Evolutionary conservation across 2,329 filamentous ascomycete species (phyloP), one percentile per base, ranked within the genome.

Genomic region (Dactylella cylindrospora): DNA sequence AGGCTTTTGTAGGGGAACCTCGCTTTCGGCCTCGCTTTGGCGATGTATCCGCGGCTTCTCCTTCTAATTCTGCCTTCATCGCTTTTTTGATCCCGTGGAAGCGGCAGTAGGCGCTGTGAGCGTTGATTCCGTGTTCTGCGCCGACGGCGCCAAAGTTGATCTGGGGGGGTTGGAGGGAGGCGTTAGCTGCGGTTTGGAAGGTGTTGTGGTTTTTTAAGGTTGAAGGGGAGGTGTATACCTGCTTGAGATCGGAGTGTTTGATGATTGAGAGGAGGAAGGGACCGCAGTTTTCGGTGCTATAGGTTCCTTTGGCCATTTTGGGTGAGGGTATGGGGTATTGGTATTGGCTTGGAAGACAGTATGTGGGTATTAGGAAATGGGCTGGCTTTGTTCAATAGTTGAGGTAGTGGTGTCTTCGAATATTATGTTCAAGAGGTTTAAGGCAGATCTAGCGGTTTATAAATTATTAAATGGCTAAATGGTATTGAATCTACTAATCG

Each of bases 211-310:
- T 35, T 7, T 23, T 1, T 26, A 12, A 13, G 2, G 35, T 31
- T 9, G 3, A 40, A 1, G n/a, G 23, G 31, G 10, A 22, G 29
- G 12, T 36, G 8, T 41, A 26, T 49, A 62, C 49, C 29, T 33
- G n/a, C 19, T 49, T 54, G 26, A 62, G 43, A 6, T 62, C 57
- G n/a, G 57, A 62, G 13, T 62, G 49, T 22, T 35, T 64, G 32
- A 64, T 55, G 1, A 64, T 22, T 12, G 50, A 64, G 10, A 64
- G 17, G 13, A 64, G 40, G 23, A 64, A 55, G 2, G 15, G 36
- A 15, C 28, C 38, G n/a, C 19, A 36, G 26, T 28, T 45, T 17
- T 54, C 39, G 6, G 41, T 31, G 31, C 46, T 46, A 13, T 46
- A 46, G 3, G 5, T 17, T 7, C 49, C 39, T 38, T 43, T 53